Percentiles rank a stretch among this genome's conserved stretches.
phyloP scores from a whole-genome alignment of 2,329 filamentous ascomycete genomes.

The Berkeleyomyces rouxiae region DNA sequence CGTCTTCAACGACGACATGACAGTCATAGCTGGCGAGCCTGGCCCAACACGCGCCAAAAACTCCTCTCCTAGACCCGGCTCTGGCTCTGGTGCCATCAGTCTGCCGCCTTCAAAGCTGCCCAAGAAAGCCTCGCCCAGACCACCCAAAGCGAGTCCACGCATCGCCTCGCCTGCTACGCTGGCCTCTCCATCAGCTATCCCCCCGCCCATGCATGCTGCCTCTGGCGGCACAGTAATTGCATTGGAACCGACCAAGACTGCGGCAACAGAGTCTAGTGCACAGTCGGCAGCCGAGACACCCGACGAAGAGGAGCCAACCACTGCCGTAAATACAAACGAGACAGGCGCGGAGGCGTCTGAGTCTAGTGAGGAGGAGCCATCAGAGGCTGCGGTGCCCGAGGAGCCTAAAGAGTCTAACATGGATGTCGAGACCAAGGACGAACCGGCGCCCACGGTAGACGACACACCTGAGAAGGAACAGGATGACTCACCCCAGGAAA shows the following conservation, averaged over 20 bases:
- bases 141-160: not conserved
- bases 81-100: not conserved
- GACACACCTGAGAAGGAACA: not conserved
- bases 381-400: not conserved
- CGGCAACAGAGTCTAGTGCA: not conserved
- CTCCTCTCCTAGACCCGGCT: constrained; percentile 7
- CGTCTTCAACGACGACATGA: not conserved
- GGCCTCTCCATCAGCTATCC: not conserved
- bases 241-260: not conserved
- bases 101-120: constrained; percentile 10
- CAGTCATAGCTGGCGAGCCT: not conserved
- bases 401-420: not conserved
- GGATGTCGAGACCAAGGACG: not conserved
- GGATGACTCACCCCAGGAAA: not conserved
- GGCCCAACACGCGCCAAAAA: constrained; percentile 1
- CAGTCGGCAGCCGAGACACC: not conserved
- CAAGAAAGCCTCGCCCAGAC: constrained; percentile 11
- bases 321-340: not conserved
- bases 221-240: constrained; percentile 5
- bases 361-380: not conserved
- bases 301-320: not conserved
- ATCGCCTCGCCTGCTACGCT: constrained; percentile 1
- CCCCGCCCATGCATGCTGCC: constrained; percentile 6
- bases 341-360: not conserved
- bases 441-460: not conserved